Evolutionary conservation across 2,329 filamentous ascomycete genomes (phyloP), one percentile per base, ranked within the genome.

Genomic region (Aureobasidium namibiae): DNA sequence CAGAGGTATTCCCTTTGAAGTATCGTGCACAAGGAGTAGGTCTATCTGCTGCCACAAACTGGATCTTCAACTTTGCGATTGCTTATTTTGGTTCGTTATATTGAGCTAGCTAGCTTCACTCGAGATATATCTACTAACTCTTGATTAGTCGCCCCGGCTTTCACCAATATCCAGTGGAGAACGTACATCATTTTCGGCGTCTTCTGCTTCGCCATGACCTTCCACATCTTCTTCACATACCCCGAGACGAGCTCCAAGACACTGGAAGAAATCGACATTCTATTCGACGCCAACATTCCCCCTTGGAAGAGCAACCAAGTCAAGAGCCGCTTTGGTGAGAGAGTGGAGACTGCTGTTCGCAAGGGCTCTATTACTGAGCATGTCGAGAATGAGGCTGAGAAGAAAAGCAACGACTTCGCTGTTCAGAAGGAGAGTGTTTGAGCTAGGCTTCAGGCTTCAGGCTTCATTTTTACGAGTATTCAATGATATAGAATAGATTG

Each of bases 1-100:
- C 82, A 16, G 85, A 88, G 69, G 80, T 85, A 2, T 86, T 81
- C 79, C 82, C 81, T 0, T 74, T 85, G 2, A 80, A 82, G 61
- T 83, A 81, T 0, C 78, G 83, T 34, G 82, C 82, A 2, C 80
- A 76, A 2, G 82, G 82, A 21, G 84, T 85, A 75, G 78, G 78
- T 23, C 72, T 85, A 42, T 75, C 82, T 0, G 78, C 81, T 2
- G 74, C 81, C 18, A 76, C 77, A 14, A 84, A 83, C 65, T 78
- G 77, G 77, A 52, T 54, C 33, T 46, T 61, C 29, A 53, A 53
- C 49, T 53, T 53, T 9, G 33, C 41, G 36, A 78, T 70, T 84
- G 3, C 82, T 5, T 31, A 6, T 31, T 31, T 31, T 10, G 29
- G 5, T 31, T 10, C 29, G 29, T n/a, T n/a, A n/a, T n/a, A n/a